Evolutionary conservation across 2,329 filamentous ascomycete species (phyloP).

Genomic region (Hypoxylon sp.): DNA sequence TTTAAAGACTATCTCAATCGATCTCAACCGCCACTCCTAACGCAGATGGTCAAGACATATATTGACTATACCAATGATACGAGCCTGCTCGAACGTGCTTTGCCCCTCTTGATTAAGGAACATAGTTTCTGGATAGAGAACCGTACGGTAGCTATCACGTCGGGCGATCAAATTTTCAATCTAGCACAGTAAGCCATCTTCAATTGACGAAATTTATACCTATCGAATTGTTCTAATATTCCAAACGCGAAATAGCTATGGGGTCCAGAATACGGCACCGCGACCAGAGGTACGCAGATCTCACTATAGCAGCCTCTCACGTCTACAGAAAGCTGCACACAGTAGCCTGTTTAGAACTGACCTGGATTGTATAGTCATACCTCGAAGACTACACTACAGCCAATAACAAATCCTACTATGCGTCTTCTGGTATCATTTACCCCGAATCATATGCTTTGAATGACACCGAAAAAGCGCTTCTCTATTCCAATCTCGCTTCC

Average conservation of each 20-base stretch:
- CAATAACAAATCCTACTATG: conserved; percentile 71
- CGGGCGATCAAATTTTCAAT: conserved; percentile 57
- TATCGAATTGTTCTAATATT: background rate
- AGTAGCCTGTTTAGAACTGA: too few relatives aligned
- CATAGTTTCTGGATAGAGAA: conserved; percentile 70
- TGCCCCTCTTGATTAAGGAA: conserved; percentile 70
- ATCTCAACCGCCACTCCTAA: conserved; percentile 71
- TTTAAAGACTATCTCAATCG: conserved; percentile 68
- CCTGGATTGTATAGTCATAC: conserved; percentile 63
- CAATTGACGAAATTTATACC: background rate
- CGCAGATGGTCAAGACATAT: conserved; percentile 72
- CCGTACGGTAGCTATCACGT: conserved; percentile 62
- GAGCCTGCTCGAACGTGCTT: conserved; percentile 64
- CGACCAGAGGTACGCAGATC: conserved; percentile 60
- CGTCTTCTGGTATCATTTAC: conserved; percentile 65
- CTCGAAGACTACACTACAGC: conserved; percentile 71
- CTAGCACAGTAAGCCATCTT: conserved; percentile 60
- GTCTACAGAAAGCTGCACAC: too few relatives aligned
- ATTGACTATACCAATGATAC: conserved; percentile 71
- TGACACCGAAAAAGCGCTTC: conserved; percentile 57
- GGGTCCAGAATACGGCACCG: conserved; percentile 70
- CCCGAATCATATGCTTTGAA: conserved; percentile 60
- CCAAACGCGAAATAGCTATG: conserved; percentile 53
- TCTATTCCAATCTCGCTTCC: conserved; percentile 70
- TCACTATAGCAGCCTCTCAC: background rate